Base-by-base conservation (phyloP, 2,329 filamentous ascomycete species). In the Fusarium lyarnte region DNA sequence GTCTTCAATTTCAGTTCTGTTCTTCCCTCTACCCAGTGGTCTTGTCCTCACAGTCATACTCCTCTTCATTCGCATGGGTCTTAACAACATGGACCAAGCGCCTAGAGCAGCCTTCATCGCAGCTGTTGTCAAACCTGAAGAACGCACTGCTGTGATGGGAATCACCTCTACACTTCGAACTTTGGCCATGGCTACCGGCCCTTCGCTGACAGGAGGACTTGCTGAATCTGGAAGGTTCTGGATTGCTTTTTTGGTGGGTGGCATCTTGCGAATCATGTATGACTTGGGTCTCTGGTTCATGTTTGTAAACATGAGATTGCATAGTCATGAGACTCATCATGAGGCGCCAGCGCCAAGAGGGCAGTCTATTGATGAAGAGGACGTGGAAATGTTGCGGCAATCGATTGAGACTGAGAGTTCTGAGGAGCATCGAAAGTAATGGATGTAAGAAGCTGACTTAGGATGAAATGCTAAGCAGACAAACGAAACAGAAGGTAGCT, bases 21-120 rank as follows among this genome's bases (percentile, higher is more conserved):
- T 91, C 9, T 91, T 92, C 58, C 89, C 90, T 0, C 76, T 87
- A 1, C 87, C 90, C 0, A 81, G 80, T 10, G 82, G 80, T 5
- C 81, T 91, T 4, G 84, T 84, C 42, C 76, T 88, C 45, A 88
- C 89, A 0, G 85, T 89, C 2, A 82, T 82, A 0, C 82, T 92
- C 0, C 81, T 93, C 2, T 83, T 91, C 31, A 78, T 92, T 25
- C 85, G 90, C 9, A 84, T 89, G 6, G 88, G 88, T 0, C 82
- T 92, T 47, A 92, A 92, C 75, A 90, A 87, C 69, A 92, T 93
- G 89, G 91, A 92, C 70, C 90, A 92, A 81, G 90, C 89, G 0
- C 91, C 91, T 0, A 84, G 91, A 5, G 83, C 90, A 2, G 90
- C 91, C 0, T 89, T 93, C 63, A 91, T 93, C 54, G 89, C 90